Percentiles rank a stretch among this genome's conserved stretches.
phyloP scores from a whole-genome alignment of 305 asterid species.

The Fraxinus dipetala region DNA sequence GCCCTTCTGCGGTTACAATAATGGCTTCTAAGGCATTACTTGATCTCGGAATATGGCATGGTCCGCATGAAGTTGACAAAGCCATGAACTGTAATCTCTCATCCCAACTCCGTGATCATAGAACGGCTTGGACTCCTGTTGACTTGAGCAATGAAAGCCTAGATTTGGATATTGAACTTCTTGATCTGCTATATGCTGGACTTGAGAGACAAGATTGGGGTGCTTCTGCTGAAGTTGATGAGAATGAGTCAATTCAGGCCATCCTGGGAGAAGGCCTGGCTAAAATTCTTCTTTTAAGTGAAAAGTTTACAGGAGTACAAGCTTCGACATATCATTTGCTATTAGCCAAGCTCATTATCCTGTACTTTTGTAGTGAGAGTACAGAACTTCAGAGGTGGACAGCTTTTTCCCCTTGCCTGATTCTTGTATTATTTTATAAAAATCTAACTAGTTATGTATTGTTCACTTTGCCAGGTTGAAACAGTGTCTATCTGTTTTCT shows the following conservation, averaged over 20 bases:
- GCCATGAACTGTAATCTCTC: constrained; percentile 56
- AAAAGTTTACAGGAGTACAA: constrained; percentile 50
- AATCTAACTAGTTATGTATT: constrained; percentile 16
- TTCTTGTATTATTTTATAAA: constrained; percentile 9
- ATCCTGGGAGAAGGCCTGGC: constrained; percentile 90
- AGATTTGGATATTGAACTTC: constrained; percentile 57
- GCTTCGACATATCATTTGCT: constrained; percentile 54
- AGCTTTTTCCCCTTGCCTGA: constrained; percentile 19
- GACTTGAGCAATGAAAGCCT: constrained; percentile 47
- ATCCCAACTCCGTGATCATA: constrained; percentile 42
- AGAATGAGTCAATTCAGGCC: constrained; percentile 58
- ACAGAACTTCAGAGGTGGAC: constrained; percentile 59
- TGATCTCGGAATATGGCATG: constrained; percentile 95
- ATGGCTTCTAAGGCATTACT: constrained; percentile 86
- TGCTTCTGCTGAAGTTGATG: constrained; percentile 54
- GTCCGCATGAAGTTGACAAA: constrained; percentile 79
- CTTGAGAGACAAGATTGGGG: constrained; percentile 53
- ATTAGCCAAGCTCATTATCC: constrained; percentile 63
- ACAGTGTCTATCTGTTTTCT: constrained; percentile 88
- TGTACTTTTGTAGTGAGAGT: constrained; percentile 60
- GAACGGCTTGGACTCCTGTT: constrained; percentile 30
- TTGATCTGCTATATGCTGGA: constrained; percentile 66
- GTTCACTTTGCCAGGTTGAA: constrained; percentile 60
- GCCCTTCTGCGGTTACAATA: constrained; percentile 46
- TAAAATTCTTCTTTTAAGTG: constrained; percentile 75